Evolutionary conservation across 352 stramenopile species (phyloP).

Genomic region (Peronospora farinosa): DNA sequence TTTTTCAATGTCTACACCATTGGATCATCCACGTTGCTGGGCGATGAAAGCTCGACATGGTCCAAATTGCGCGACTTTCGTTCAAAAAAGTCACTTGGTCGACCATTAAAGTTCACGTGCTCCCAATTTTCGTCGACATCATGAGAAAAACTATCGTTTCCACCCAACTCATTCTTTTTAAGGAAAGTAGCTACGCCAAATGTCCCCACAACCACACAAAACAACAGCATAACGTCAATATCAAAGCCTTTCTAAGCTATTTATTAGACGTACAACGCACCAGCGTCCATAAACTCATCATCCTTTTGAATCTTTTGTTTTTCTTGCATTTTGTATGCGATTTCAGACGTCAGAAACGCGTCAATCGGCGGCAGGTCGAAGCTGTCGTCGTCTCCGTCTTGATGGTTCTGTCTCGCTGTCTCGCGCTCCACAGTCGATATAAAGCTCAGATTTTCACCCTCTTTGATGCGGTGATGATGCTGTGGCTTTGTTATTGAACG

Average conservation of each 20-base stretch:
- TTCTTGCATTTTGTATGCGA: conserved; percentile 3
- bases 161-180: conserved; percentile 38
- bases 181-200: conserved; percentile 35
- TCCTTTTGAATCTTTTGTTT: conserved; percentile 27
- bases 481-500: conserved; percentile 2
- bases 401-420: not conserved
- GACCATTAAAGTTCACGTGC: conserved; percentile 24
- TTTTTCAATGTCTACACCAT: conserved; percentile 7
- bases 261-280: conserved; percentile 23
- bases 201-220: not conserved
- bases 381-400: conserved; percentile 8
- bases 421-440: conserved; percentile 31
- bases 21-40: conserved; percentile 15
- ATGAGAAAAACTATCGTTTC: conserved; percentile 42
- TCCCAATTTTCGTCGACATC: conserved; percentile 31
- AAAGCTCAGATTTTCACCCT: conserved; percentile 27
- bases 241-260: not conserved
- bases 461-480: conserved; percentile 16
- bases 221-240: conserved; percentile 5
- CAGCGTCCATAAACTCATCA: conserved; percentile 68
- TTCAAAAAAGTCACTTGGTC: conserved; percentile 69
- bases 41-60: conserved; percentile 59
- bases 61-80: conserved; percentile 67
- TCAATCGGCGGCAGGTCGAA: conserved; percentile 38
- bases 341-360: conserved; percentile 20